phyloP scores from a whole-genome alignment of 345 rosid genomes.

The Mallotus nudiflorus region DNA sequence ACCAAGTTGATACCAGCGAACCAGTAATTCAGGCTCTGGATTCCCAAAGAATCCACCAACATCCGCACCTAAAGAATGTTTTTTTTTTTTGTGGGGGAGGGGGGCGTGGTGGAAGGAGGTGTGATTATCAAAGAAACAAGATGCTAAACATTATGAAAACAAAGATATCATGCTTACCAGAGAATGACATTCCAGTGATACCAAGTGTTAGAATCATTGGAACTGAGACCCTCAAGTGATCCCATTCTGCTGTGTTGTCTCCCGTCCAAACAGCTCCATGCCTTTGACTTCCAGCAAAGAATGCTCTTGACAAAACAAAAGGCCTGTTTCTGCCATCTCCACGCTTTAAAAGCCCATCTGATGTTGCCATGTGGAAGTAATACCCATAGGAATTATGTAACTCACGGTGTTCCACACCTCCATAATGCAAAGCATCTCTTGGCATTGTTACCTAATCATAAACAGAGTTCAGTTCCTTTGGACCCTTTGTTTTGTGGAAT shows the following conservation, averaged over 20 bases:
- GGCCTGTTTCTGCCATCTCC: slow-evolving; percentile 90
- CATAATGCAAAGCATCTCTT: slow-evolving; percentile 89
- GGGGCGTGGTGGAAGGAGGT: too few relatives aligned
- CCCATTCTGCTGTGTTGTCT: slow-evolving; percentile 97
- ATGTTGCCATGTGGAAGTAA: slow-evolving; percentile 97
- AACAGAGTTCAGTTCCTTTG: slow-evolving; percentile 12
- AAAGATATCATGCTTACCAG: slow-evolving; percentile 50
- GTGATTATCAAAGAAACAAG: background rate
- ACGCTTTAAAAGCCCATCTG: slow-evolving; percentile 92
- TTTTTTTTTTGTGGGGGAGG: too few relatives aligned
- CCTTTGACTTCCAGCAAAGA: slow-evolving; percentile 97
- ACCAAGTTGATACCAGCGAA: slow-evolving; percentile 99
- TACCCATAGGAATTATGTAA: slow-evolving; percentile 91
- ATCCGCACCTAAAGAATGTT: slow-evolving; percentile 90
- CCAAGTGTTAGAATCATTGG: slow-evolving; percentile 94
- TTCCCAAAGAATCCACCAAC: slow-evolving; percentile 98
- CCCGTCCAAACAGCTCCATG: slow-evolving; percentile 98
- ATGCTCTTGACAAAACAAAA: slow-evolving; percentile 93
- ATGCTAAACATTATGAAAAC: background rate
- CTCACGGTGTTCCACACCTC: slow-evolving; percentile 85
- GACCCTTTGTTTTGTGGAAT: background rate
- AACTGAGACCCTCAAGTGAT: slow-evolving; percentile 91
- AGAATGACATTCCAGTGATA: slow-evolving; percentile 79
- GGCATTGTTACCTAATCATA: slow-evolving; percentile 86
- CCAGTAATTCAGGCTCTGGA: slow-evolving; percentile 85